Evolutionary conservation across 257 asterid species (phyloP), one percentile per base, ranked within the genome.

Genomic region (Solanum rostratum): DNA sequence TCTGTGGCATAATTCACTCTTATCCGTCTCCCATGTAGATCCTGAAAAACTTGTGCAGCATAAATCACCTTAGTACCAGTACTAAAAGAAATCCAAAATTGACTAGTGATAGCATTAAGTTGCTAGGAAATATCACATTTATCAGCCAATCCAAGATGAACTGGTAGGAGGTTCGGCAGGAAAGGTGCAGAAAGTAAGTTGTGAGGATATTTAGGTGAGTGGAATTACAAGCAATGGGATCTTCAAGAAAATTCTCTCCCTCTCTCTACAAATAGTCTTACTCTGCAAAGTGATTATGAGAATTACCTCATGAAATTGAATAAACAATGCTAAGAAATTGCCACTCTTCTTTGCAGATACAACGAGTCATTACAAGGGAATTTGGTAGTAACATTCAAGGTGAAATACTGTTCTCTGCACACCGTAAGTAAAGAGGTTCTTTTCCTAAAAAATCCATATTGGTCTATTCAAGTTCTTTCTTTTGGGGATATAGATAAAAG

Each of bases 1-100:
- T 88, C 92, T 12, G 85, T 85, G 39, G 92, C 92, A 76, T 80
- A 83, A 54, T 88, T 89, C 82, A 89, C 92, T 85, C 85, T 89
- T 79, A 88, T 52, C 45, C 46, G 73, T 62, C 92, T 86, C 69
- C 92, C 92, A 18, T 90, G 92, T 81, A 90, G 89, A 39, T 88
- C 92, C 92, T 90, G 69, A 45, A 83, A 39, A 45, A 55, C 43
- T 39, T 52, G 13, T 20, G 10, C 18, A 71, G 20, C 29, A 50
- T 1, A 65, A 14, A 82, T 59, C 8, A 27, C 20, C 13, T 41
- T 3, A 22, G 55, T 53, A 20, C 69, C 9, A 14, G 10, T 84
- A 29, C 49, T 37, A 50, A 14, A 80, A 83, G 10, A 52, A 55
- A 19, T 2, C 29, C 27, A 12, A 49, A 43, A 73, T 11, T 55